Base-by-base conservation (phyloP, 2,329 filamentous ascomycete genomes). In the Arthrobotrys pseudoclavata region DNA sequence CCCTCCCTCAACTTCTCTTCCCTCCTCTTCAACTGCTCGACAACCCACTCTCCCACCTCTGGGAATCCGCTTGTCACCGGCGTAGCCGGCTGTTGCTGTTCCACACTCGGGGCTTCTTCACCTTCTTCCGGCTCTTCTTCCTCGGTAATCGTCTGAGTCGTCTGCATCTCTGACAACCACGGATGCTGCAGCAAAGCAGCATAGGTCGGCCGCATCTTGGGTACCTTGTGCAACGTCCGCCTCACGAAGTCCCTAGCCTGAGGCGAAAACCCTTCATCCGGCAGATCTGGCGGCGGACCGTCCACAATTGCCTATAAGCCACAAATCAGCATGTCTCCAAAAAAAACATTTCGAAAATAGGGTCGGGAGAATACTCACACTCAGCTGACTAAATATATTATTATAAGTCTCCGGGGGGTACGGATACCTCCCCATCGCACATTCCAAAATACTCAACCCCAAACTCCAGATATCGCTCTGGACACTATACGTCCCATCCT, bases 381-480 rank as follows among this genome's bases (percentile, higher is more conserved):
- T 96, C 37, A 99, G 87, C 83, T 99, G 96, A 82, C 93, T 96
- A 86, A 99, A 98, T 80, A 99, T 99, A 82, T 97, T 98, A 83
- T 95, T 96, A 80, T 96, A 98, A 0, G 96, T 96, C 84, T 99
- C 96, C 0, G 96, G 95, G 3, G 96, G 95, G 82, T 99, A 99
- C 0, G 96, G 96, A 84, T 99, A 99, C 81, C 91, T 89, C 53
- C 96, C 96, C 86, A 96, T 90, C 24, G 95, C 95, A 83, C 95
- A 98, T 84, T 99, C 96, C 81, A 99, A 97, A 79, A 99, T 91
- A 29, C 93, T 96, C 82, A 99, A 84, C 15, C 96, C 96, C 80
- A 99, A 85, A 84, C 93, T 97, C 96, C 96, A 99, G 76, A 99
- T 95, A 83, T 99, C 96, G 83, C 93, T 97, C 84, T 98, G 96